Conservation (phyloP, 2,329 filamentous ascomycete genomes). For the Botrytis byssoidea region DNA sequence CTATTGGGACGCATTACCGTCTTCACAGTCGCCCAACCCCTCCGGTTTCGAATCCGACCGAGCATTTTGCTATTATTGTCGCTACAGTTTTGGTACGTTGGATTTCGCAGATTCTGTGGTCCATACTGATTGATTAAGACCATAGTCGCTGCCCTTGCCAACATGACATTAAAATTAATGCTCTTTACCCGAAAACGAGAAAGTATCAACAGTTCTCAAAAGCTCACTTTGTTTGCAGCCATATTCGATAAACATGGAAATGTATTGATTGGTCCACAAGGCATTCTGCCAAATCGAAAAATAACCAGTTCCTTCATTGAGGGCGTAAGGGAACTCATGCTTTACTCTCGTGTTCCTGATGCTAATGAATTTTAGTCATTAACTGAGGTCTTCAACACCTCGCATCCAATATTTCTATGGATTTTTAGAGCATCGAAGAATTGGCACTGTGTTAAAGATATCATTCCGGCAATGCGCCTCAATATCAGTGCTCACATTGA, state of each 20-base stretch:
- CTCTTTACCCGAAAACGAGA: slow-evolving; percentile 40
- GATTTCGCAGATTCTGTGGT: background rate
- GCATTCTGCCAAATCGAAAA: slow-evolving; percentile 67
- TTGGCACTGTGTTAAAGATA: slow-evolving; percentile 66
- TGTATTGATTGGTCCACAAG: slow-evolving; percentile 68
- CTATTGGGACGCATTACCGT: slow-evolving; percentile 66
- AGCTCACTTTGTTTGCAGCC: slow-evolving; percentile 56
- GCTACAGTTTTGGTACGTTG: slow-evolving; percentile 30
- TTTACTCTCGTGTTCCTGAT: background rate
- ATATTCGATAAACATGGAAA: slow-evolving; percentile 66
- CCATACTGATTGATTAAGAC: slow-evolving; percentile 46
- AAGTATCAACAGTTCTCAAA: slow-evolving; percentile 46
- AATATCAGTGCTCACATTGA: slow-evolving; percentile 58
- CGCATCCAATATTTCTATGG: slow-evolving; percentile 83
- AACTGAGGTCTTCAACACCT: slow-evolving; percentile 71
- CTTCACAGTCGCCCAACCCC: slow-evolving; percentile 47
- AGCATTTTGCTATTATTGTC: slow-evolving; percentile 25
- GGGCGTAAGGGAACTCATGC: slow-evolving; percentile 45
- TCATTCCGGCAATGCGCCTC: slow-evolving; percentile 69
- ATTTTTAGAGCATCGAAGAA: slow-evolving; percentile 78
- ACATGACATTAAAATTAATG: slow-evolving; percentile 54
- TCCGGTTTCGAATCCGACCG: slow-evolving; percentile 7
- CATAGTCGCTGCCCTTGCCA: slow-evolving; percentile 57
- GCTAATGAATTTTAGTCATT: slow-evolving; percentile 47
- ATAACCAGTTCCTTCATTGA: slow-evolving; percentile 77